phyloP scores from a whole-genome alignment of 202 grass and related monocot genomes.

The Panicum virgatum region DNA sequence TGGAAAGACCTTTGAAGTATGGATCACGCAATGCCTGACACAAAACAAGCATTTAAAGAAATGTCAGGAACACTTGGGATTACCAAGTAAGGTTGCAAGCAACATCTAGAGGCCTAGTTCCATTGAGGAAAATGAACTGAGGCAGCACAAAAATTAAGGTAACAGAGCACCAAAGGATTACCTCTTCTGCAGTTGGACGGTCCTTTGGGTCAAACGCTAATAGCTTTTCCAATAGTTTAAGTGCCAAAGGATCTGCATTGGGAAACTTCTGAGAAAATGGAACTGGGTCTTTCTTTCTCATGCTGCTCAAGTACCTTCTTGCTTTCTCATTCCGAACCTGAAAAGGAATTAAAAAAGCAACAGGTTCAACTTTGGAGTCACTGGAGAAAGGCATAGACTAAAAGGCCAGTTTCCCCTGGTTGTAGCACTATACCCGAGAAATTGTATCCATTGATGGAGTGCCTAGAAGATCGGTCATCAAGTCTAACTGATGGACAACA shows the following conservation, averaged over 20 bases:
- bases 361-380: background rate
- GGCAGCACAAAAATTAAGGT: background rate
- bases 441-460: slow-evolving; percentile 86
- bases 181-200: slow-evolving; percentile 91
- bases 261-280: slow-evolving; percentile 93
- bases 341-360: background rate
- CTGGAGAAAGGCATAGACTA: background rate
- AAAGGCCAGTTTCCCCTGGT: background rate
- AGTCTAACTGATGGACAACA: slow-evolving; percentile 97
- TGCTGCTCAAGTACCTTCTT: slow-evolving; percentile 89
- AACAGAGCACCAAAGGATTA: slow-evolving; percentile 31
- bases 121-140: slow-evolving; percentile 13
- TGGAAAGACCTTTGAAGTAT: slow-evolving; percentile 87
- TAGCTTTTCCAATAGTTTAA: slow-evolving; percentile 83
- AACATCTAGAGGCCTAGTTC: background rate
- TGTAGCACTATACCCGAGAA: slow-evolving; percentile 73
- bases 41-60: slow-evolving; percentile 20
- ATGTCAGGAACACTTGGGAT: slow-evolving; percentile 2
- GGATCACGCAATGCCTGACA: slow-evolving; percentile 88
- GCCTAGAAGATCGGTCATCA: slow-evolving; percentile 98
- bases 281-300: slow-evolving; percentile 91
- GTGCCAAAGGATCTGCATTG: slow-evolving; percentile 79
- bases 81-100: background rate
- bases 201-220: slow-evolving; percentile 95
- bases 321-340: slow-evolving; percentile 96